Conservation (phyloP, 2,329 filamentous ascomycete genomes). For the Emmonsia crescens region DNA sequence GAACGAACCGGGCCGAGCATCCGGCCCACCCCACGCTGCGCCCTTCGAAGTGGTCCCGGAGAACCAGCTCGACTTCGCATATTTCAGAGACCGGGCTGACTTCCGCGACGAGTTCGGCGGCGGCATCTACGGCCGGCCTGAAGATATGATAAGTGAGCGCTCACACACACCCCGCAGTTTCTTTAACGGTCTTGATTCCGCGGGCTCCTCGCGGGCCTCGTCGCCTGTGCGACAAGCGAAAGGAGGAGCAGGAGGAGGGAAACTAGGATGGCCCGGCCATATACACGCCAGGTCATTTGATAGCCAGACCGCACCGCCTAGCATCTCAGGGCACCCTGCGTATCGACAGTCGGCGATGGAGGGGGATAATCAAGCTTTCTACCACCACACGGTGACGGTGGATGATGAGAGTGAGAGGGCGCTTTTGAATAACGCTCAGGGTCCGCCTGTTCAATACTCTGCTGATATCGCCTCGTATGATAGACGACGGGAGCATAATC, state of each 20-base stretch:
- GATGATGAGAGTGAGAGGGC: constrained; percentile 34
- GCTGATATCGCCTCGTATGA: constrained; percentile 18
- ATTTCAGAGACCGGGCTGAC: constrained; percentile 81
- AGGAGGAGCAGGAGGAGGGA: neutral
- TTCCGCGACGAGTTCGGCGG: constrained; percentile 83
- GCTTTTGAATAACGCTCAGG: constrained; percentile 29
- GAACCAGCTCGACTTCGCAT: constrained; percentile 74
- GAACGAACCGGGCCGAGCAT: constrained; percentile 44
- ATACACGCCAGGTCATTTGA: constrained; percentile 11
- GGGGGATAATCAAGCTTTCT: constrained; percentile 19
- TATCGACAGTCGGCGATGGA: constrained; percentile 23
- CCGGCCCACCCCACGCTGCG: constrained; percentile 35
- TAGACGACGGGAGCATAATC: constrained; percentile 26
- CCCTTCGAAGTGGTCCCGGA: constrained; percentile 90
- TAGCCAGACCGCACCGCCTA: constrained; percentile 14
- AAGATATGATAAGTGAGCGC: constrained; percentile 36
- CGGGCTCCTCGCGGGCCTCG: constrained; percentile 29
- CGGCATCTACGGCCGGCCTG: constrained; percentile 42
- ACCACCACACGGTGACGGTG: constrained; percentile 21
- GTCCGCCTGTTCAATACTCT: constrained; percentile 13
- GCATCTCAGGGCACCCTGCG: constrained; percentile 25
- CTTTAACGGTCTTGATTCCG: constrained; percentile 23
- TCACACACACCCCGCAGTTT: constrained; percentile 33
- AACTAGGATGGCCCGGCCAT: constrained; percentile 14
- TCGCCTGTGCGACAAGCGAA: constrained; percentile 25